Percentiles rank a stretch among this genome's conserved stretches.
Conservation (phyloP, 2,329 filamentous ascomycete species). For the Capronia americana region DNA sequence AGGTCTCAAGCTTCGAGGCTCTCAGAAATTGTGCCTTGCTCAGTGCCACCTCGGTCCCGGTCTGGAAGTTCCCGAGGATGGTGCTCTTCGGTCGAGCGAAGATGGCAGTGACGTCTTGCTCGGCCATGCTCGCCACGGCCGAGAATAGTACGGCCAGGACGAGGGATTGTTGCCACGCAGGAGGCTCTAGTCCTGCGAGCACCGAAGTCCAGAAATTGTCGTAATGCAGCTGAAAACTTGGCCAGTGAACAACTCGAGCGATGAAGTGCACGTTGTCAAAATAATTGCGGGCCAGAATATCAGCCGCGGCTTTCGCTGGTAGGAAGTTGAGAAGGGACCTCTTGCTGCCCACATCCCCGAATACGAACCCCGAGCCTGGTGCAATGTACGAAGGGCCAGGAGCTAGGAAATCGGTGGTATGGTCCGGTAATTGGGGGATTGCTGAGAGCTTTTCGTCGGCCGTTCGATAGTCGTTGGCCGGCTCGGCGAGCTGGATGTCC, state of each 20-base stretch:
- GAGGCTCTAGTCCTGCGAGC: conserved; percentile 64
- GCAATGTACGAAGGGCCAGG: conserved; percentile 71
- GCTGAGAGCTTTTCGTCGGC: conserved; percentile 28
- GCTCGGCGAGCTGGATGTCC: conserved; percentile 30
- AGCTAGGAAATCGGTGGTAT: conserved; percentile 59
- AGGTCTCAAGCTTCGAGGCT: conserved; percentile 73
- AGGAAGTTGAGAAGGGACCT: conserved; percentile 66
- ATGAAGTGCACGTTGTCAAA: conserved; percentile 72
- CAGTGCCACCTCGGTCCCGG: conserved; percentile 71
- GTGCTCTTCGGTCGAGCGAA: conserved; percentile 64
- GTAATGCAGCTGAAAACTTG: conserved; percentile 71
- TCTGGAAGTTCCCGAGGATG: conserved; percentile 67
- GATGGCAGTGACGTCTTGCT: conserved; percentile 58
- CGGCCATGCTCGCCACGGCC: conserved; percentile 69
- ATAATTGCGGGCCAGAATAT: conserved; percentile 70
- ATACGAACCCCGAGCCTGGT: conserved; percentile 71
- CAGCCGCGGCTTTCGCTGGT: conserved; percentile 63
- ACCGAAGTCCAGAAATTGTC: conserved; percentile 70
- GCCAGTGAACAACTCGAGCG: conserved; percentile 70
- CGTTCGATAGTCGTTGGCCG: conserved; percentile 25
- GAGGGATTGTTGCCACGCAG: conserved; percentile 69
- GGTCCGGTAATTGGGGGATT: conserved; percentile 27
- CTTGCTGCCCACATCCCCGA: conserved; percentile 59
- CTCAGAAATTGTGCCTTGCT: conserved; percentile 73
- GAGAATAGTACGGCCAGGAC: conserved; percentile 74